phyloP scores from a whole-genome alignment of 192 early-diverging fungal genomes.

The Dimargaris xerosporica region DNA sequence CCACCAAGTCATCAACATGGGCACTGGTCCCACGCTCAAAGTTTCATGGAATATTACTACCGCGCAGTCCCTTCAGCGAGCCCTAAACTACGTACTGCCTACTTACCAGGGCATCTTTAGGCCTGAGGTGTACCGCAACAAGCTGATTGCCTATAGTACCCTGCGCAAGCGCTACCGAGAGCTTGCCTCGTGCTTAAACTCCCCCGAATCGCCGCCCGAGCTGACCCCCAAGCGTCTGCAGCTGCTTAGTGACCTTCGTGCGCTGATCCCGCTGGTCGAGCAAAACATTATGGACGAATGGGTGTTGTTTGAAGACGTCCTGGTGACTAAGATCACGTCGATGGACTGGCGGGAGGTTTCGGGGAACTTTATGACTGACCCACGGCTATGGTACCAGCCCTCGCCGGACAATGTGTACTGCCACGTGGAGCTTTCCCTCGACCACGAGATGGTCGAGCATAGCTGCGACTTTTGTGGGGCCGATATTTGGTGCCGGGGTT shows the following conservation, averaged over 20 bases:
- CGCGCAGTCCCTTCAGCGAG: background rate
- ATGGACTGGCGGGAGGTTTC: background rate
- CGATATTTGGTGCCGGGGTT: background rate
- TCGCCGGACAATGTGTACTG: background rate
- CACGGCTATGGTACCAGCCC: background rate
- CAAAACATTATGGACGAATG: background rate
- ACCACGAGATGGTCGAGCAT: background rate
- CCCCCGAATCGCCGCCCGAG: background rate
- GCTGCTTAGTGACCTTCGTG: background rate
- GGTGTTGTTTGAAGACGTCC: background rate
- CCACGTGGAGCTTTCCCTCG: background rate
- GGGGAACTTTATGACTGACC: background rate
- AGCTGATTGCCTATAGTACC: background rate
- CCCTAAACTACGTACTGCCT: background rate
- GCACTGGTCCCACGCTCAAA: slow-evolving; percentile 3
- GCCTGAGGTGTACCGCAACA: background rate
- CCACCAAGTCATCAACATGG: slow-evolving; percentile 22
- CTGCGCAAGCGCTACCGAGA: background rate
- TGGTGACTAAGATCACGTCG: background rate
- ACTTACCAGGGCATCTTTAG: background rate
- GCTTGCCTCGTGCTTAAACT: background rate
- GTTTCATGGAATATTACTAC: slow-evolving; percentile 10
- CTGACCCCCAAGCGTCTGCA: background rate
- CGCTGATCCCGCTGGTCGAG: background rate
- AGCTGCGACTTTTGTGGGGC: slow-evolving; percentile 2